These are phyloP conservation scores for Babesia bigemina DNA, from an alignment of 169 alveolate genomes.

Conservation along the genomic window DNA sequence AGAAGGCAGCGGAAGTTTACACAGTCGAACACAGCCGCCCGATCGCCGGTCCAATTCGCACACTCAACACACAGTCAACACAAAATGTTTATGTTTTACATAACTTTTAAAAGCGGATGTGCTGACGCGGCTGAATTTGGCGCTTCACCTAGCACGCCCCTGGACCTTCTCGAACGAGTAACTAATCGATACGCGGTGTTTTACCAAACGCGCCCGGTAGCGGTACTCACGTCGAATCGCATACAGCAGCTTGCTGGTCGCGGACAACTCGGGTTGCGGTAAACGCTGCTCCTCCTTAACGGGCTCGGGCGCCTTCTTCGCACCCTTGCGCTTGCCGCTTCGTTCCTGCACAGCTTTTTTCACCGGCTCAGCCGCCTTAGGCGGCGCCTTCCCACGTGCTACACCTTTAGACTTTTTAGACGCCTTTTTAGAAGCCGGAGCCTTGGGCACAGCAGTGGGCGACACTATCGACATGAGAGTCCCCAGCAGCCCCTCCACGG, in stretches of 20 bases:
- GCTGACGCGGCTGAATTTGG: neutral
- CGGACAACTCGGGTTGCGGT: neutral
- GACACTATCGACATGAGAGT: too few species aligned
- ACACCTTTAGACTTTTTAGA: neutral
- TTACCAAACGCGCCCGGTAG: conserved; percentile 13
- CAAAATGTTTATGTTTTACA: too few species aligned
- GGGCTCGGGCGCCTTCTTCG: neutral
- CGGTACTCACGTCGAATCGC: neutral
- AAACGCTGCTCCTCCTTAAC: neutral
- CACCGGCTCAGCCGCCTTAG: neutral
- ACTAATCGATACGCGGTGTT: conserved; percentile 11
- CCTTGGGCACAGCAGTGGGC: too few species aligned
- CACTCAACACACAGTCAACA: too few species aligned
- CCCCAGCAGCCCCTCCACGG: conserved; percentile 10
- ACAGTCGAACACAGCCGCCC: too few species aligned
- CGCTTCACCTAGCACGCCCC: neutral
- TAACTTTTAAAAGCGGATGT: too few species aligned
- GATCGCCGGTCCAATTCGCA: too few species aligned
- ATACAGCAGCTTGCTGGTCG: neutral
- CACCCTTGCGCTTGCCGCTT: neutral
- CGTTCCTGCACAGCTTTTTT: too few species aligned
- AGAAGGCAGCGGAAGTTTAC: too few species aligned
- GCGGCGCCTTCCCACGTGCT: neutral
- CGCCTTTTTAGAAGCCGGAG: neutral
- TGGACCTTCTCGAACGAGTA: conserved; percentile 21